Evolutionary conservation across 1,139 yeast species (phyloP).

Genomic region (Kurtzmaniella natalensis): DNA sequence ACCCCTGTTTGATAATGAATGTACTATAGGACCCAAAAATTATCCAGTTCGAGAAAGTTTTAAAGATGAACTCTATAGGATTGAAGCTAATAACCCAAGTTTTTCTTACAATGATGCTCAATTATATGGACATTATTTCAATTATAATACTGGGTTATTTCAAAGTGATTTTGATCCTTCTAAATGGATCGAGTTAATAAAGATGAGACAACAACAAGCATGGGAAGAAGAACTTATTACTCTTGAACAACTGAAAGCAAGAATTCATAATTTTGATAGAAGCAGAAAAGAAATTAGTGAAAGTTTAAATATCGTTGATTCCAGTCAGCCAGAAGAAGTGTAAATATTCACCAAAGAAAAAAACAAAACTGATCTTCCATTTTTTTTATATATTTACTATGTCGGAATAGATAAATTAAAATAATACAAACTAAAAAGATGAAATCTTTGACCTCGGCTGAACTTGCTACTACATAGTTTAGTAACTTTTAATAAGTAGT

Average conservation of each 20-base stretch:
- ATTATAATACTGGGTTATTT: constrained; percentile 21
- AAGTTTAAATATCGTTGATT: too few species aligned
- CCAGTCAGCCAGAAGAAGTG: too few species aligned
- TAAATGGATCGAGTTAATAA: constrained; percentile 16
- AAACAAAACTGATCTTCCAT: too few species aligned
- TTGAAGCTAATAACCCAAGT: background rate
- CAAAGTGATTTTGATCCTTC: constrained; percentile 25
- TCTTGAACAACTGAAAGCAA: constrained; percentile 16
- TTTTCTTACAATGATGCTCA: background rate
- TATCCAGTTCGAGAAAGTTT: constrained; percentile 23
- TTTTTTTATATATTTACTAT: too few species aligned
- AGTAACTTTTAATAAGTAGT: too few species aligned
- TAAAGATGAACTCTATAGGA: constrained; percentile 10
- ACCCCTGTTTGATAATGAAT: constrained; percentile 14
- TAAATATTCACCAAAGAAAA: too few species aligned
- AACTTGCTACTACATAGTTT: too few species aligned
- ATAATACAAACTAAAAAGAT: too few species aligned
- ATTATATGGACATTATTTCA: constrained; percentile 16
- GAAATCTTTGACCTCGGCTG: too few species aligned
- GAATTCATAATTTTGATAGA: constrained; percentile 19
- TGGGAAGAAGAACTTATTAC: constrained; percentile 15
- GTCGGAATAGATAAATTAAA: too few species aligned
- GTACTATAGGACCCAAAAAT: constrained; percentile 16
- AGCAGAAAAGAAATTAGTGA: constrained; percentile 19
- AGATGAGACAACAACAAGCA: constrained; percentile 12